phyloP scores from a whole-genome alignment of 768 basidiomycete genomes.

The Chalciporus sphaerocephalus region DNA sequence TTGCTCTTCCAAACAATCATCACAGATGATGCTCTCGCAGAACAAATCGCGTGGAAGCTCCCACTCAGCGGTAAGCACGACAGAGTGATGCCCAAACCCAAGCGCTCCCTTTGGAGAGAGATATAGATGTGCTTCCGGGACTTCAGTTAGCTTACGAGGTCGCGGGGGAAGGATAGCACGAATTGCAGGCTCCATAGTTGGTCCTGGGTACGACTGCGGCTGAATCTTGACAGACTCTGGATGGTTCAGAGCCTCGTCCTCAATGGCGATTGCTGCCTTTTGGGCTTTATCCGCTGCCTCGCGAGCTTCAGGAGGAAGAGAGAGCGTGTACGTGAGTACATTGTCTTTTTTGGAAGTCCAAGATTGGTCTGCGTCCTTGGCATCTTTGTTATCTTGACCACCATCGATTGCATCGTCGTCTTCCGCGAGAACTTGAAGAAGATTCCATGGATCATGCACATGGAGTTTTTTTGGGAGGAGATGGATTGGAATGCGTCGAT shows the following conservation, averaged over 20 bases:
- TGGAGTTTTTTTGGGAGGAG: slow-evolving; percentile 39
- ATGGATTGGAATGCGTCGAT: slow-evolving; percentile 30
- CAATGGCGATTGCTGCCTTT: slow-evolving; percentile 1
- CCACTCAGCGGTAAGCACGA: slow-evolving; percentile 45
- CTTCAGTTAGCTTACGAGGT: slow-evolving; percentile 22
- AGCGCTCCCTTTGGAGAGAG: slow-evolving; percentile 33
- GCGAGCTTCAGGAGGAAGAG: slow-evolving; percentile 9
- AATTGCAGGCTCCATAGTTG: slow-evolving; percentile 26
- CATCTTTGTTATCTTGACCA: not conserved
- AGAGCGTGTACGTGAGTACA: slow-evolving; percentile 28
- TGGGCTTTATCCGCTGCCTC: slow-evolving; percentile 5
- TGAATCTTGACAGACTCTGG: slow-evolving; percentile 15
- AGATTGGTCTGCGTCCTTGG: not conserved
- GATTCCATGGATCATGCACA: slow-evolving; percentile 41
- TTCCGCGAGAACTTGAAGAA: slow-evolving; percentile 19
- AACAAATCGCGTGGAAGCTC: slow-evolving; percentile 44
- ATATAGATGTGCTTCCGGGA: slow-evolving; percentile 46
- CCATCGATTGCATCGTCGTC: not conserved
- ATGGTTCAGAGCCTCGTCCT: slow-evolving; percentile 3
- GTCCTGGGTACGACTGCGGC: slow-evolving; percentile 20
- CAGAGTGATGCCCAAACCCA: slow-evolving; percentile 50
- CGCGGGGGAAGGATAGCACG: slow-evolving; percentile 24
- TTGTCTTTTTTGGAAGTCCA: slow-evolving; percentile 30
- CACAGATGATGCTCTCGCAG: slow-evolving; percentile 35
- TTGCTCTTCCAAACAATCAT: slow-evolving; percentile 35